Percentiles rank a stretch among this genome's conserved stretches.
Evolutionary conservation across 2,329 filamentous ascomycete species (phyloP).

Genomic region (Mollisia scopiformis): DNA sequence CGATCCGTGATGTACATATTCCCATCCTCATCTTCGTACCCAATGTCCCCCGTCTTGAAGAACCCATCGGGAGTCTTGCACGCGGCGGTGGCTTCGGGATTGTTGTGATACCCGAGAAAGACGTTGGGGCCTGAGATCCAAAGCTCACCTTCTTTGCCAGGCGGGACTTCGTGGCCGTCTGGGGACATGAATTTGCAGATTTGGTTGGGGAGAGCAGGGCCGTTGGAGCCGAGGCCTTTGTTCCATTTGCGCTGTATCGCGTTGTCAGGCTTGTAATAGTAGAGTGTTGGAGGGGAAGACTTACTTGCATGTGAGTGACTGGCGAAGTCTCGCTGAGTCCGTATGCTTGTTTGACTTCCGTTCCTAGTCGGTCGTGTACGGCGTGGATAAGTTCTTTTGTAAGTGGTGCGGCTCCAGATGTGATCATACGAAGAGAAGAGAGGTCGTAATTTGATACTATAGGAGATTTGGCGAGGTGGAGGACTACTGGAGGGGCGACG

Average conservation of each 20-base stretch:
- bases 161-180: constrained; percentile 43
- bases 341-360: constrained; percentile 87
- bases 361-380: constrained; percentile 70
- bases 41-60: constrained; percentile 81
- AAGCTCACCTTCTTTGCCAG: constrained; percentile 67
- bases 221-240: constrained; percentile 11
- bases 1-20: constrained; percentile 90
- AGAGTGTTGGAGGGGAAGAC: constrained; percentile 35
- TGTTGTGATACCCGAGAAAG: constrained; percentile 60
- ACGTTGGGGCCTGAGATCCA: constrained; percentile 67
- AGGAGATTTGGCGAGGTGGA: constrained; percentile 78
- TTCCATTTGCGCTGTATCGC: constrained; percentile 7
- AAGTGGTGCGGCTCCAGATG: constrained; percentile 81
- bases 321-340: constrained; percentile 87
- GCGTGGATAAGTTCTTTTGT: constrained; percentile 76
- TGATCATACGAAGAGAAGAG: constrained; percentile 75
- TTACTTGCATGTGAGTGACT: constrained; percentile 67
- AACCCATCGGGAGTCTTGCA: constrained; percentile 76
- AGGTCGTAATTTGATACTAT: constrained; percentile 78
- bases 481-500: constrained; percentile 79
- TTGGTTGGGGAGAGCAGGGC: constrained; percentile 65
- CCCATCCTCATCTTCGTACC: constrained; percentile 72
- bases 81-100: constrained; percentile 67
- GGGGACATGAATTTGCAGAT: constrained; percentile 73
- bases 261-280: neutral